Percentiles rank a stretch among this genome's conserved stretches.
phyloP scores from a whole-genome alignment of 2,329 filamentous ascomycete species.

The Elsinoe fawcettii region DNA sequence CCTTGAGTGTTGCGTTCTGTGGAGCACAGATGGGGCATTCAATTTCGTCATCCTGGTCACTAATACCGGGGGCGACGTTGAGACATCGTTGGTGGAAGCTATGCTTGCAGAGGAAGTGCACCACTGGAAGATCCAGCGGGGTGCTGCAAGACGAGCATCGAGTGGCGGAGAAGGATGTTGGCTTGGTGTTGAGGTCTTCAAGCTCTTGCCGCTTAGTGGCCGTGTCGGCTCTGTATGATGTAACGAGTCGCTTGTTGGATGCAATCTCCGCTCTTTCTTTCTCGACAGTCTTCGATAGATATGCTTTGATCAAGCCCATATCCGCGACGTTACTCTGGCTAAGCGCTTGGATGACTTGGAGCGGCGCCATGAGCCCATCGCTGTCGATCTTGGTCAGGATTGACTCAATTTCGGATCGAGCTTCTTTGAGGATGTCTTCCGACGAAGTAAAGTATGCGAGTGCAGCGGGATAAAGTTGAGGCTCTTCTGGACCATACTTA shows the following conservation, averaged over 20 bases:
- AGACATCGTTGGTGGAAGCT: slow-evolving; percentile 91
- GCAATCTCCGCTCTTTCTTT: slow-evolving; percentile 81
- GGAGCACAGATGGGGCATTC: slow-evolving; percentile 83
- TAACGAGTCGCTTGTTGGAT: slow-evolving; percentile 69
- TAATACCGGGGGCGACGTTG: slow-evolving; percentile 42
- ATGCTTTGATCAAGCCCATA: slow-evolving; percentile 95
- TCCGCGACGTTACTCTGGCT: slow-evolving; percentile 74
- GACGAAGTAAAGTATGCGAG: slow-evolving; percentile 90
- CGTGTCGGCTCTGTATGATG: slow-evolving; percentile 77
- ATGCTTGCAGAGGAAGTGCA: slow-evolving; percentile 96
- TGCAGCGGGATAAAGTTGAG: slow-evolving; percentile 84
- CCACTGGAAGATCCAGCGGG: slow-evolving; percentile 74
- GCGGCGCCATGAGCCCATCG: slow-evolving; percentile 85
- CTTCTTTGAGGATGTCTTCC: slow-evolving; percentile 70
- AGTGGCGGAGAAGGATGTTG: slow-evolving; percentile 82
- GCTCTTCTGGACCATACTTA: slow-evolving; percentile 87
- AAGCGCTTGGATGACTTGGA: slow-evolving; percentile 93
- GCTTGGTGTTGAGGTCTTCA: slow-evolving; percentile 65
- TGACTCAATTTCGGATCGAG: slow-evolving; percentile 70
- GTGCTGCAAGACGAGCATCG: slow-evolving; percentile 76
- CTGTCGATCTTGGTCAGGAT: slow-evolving; percentile 82
- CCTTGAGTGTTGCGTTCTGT: slow-evolving; percentile 79
- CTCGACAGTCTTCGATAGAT: slow-evolving; percentile 80
- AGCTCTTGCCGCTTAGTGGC: slow-evolving; percentile 72
- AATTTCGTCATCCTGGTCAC: slow-evolving; percentile 51